Evolutionary conservation across 164 flowering plant genomes (phyloP).

Genomic region (Aristolochia californica): DNA sequence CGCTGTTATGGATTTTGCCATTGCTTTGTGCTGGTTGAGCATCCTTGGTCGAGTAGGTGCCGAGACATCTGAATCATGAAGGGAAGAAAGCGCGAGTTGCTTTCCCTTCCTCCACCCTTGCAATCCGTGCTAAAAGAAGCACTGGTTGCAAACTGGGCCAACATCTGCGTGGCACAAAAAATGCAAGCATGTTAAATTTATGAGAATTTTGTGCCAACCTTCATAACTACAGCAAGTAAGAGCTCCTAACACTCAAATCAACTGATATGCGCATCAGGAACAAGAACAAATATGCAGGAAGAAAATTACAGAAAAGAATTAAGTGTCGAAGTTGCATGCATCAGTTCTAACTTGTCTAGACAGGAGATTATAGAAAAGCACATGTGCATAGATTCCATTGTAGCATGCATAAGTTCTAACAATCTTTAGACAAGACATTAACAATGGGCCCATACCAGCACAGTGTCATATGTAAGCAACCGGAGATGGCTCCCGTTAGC

Average conservation of each 20-base stretch:
- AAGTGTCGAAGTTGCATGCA: background rate
- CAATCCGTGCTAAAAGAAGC: conserved; percentile 84
- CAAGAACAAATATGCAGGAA: background rate
- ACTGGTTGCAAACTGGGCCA: conserved; percentile 93
- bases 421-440: too few relatives aligned
- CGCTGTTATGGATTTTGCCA: conserved; percentile 52
- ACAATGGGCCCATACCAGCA: conserved; percentile 50
- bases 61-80: conserved; percentile 96
- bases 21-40: conserved; percentile 45
- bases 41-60: conserved; percentile 81
- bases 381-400: background rate
- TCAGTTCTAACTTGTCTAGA: background rate
- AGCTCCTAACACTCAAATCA: too few relatives aligned
- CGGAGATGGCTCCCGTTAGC: conserved; percentile 94
- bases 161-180: conserved; percentile 54
- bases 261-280: background rate
- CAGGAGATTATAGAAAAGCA: background rate
- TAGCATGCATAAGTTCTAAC: too few relatives aligned
- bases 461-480: conserved; percentile 87
- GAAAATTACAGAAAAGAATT: background rate
- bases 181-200: background rate
- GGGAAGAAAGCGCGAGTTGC: conserved; percentile 85
- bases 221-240: too few relatives aligned
- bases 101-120: conserved; percentile 95
- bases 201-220: too few relatives aligned